These are phyloP conservation scores for Trichoderma atroviride DNA, from an alignment of 2,329 filamentous ascomycete species.

Conservation along the genomic window DNA sequence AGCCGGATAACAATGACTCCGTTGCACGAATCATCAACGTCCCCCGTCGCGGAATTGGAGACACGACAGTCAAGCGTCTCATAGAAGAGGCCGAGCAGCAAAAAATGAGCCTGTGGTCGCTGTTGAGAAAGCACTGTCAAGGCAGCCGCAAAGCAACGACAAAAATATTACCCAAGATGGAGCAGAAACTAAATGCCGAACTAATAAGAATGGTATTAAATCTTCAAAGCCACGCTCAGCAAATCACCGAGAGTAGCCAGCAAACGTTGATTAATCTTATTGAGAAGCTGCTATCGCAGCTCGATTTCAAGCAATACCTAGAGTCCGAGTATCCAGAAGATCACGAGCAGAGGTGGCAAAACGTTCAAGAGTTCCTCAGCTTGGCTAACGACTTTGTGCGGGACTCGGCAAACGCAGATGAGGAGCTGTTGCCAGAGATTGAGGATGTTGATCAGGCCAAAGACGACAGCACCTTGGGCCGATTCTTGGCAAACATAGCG, in stretches of 20 bases:
- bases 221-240: constrained; percentile 37
- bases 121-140: constrained; percentile 62
- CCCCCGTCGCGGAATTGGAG: constrained; percentile 79
- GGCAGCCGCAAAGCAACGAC: constrained; percentile 52
- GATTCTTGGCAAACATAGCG: constrained; percentile 87
- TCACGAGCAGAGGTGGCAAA: constrained; percentile 79
- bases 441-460: constrained; percentile 70
- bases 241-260: constrained; percentile 35
- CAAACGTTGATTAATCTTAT: constrained; percentile 52
- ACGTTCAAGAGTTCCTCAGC: constrained; percentile 83
- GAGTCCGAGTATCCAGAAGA: constrained; percentile 72
- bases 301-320: constrained; percentile 75
- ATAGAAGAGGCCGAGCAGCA: constrained; percentile 74
- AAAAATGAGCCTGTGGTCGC: constrained; percentile 72
- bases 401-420: constrained; percentile 47
- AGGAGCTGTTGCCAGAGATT: constrained; percentile 65
- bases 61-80: constrained; percentile 72
- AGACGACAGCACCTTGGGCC: constrained; percentile 66
- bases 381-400: constrained; percentile 73
- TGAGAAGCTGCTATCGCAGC: constrained; percentile 60
- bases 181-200: constrained; percentile 56
- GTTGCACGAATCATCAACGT: constrained; percentile 82
- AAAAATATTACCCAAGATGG: constrained; percentile 53
- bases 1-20: constrained; percentile 85
- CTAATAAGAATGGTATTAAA: constrained; percentile 49